These are phyloP conservation scores for Solanum aculeatissimum DNA, from an alignment of 305 asterid species.

Conservation along the genomic window DNA sequence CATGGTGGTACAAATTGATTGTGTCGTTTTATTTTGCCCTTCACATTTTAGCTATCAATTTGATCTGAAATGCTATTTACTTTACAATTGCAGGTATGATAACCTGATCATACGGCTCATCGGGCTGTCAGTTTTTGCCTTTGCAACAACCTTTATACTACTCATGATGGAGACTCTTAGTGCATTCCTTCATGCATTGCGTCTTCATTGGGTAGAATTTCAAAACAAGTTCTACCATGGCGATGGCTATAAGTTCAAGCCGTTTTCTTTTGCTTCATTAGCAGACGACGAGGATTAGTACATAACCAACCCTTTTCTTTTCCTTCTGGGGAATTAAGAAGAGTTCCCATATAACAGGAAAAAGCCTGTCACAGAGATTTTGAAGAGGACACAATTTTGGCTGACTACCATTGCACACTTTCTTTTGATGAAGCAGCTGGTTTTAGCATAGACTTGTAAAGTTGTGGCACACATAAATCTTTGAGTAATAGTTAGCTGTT, in stretches of 20 bases:
- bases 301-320: not conserved
- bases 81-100: slow-evolving; percentile 51
- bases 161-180: slow-evolving; percentile 98
- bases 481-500: not conserved
- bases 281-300: slow-evolving; percentile 47
- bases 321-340: slow-evolving; percentile 12
- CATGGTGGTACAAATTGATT: not conserved
- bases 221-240: slow-evolving; percentile 86
- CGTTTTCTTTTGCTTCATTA: slow-evolving; percentile 71
- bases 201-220: slow-evolving; percentile 98
- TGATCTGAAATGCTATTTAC: not conserved
- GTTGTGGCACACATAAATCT: not conserved
- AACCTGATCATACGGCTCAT: slow-evolving; percentile 53
- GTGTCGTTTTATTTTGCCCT: not conserved
- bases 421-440: not conserved
- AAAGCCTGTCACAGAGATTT: not conserved
- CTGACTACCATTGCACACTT: slow-evolving; percentile 1
- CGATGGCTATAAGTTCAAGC: slow-evolving; percentile 90
- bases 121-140: slow-evolving; percentile 77
- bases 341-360: not conserved
- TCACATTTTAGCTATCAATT: not conserved
- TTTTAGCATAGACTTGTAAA: not conserved
- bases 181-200: slow-evolving; percentile 94
- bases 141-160: slow-evolving; percentile 83
- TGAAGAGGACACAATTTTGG: slow-evolving; percentile 1